A percentile compares a stretch with the other conserved stretches of the same genome.
These are phyloP conservation scores for Hippophae gyantsensis DNA, from an alignment of 306 rosid species.

Conservation along the genomic window DNA sequence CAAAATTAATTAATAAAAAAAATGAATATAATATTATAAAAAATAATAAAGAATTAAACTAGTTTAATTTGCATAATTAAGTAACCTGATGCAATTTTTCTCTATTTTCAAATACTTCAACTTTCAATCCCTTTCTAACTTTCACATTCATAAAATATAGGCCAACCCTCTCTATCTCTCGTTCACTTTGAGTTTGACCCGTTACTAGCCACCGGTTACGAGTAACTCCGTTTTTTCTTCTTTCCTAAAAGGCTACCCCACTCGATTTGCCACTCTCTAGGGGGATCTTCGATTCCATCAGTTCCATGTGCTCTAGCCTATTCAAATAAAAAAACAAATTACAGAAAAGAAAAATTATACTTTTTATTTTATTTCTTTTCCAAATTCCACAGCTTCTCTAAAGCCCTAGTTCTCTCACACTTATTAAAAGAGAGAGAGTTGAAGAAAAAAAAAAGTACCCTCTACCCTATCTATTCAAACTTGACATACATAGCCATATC, in stretches of 20 bases:
- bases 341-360: conserved; percentile 11
- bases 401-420: background rate
- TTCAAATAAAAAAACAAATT: too few relatives aligned
- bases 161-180: conserved; percentile 27
- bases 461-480: too few relatives aligned
- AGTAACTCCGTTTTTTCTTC: conserved; percentile 20
- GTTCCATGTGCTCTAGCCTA: too few relatives aligned
- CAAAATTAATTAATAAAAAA: too few relatives aligned
- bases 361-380: conserved; percentile 19
- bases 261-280: conserved; percentile 6
- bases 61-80: too few relatives aligned
- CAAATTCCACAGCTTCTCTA: conserved; percentile 10
- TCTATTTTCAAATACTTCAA: conserved; percentile 3
- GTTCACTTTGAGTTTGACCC: conserved; percentile 90
- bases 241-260: conserved; percentile 56
- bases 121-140: conserved; percentile 37
- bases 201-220: conserved; percentile 53
- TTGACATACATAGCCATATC: too few relatives aligned
- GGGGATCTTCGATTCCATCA: too few relatives aligned
- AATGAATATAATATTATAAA: too few relatives aligned
- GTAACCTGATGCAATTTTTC: background rate
- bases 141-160: conserved; percentile 30
- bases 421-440: background rate
- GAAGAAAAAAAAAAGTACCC: too few relatives aligned
- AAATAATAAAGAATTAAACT: too few relatives aligned